Percentiles rank a stretch among this genome's conserved stretches.
Evolutionary conservation across 2,329 filamentous ascomycete species (phyloP).

Genomic region (Pseudogymnoascus sp.): DNA sequence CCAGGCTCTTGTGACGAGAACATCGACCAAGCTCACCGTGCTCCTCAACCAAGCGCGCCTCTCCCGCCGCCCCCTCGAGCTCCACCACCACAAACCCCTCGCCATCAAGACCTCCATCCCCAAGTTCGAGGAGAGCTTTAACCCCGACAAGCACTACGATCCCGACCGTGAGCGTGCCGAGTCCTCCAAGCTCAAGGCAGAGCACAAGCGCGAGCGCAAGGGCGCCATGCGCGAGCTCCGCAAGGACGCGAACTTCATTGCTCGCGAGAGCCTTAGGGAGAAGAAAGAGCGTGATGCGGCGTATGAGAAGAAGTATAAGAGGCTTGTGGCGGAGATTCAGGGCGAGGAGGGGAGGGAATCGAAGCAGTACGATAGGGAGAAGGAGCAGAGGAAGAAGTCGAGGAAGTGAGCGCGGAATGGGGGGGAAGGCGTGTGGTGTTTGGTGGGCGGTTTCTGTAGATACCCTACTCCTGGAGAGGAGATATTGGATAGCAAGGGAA

Average conservation of each 20-base stretch:
- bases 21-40: constrained; percentile 38
- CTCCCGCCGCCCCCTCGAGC: constrained; percentile 68
- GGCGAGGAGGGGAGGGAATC: constrained; percentile 80
- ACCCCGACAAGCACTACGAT: constrained; percentile 95
- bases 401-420: constrained; percentile 34
- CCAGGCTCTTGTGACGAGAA: constrained; percentile 21
- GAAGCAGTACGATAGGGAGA: constrained; percentile 87
- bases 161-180: constrained; percentile 86
- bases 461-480: constrained; percentile 2
- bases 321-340: constrained; percentile 89
- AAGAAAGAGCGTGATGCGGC: constrained; percentile 91
- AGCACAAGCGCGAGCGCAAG: constrained; percentile 94
- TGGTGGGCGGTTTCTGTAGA: constrained; percentile 4
- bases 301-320: constrained; percentile 95
- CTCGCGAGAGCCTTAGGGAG: constrained; percentile 77
- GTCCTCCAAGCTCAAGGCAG: constrained; percentile 72
- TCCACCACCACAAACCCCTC: constrained; percentile 83
- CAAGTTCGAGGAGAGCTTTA: constrained; percentile 94
- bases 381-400: constrained; percentile 62
- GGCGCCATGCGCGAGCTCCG: constrained; percentile 87
- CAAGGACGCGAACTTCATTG: constrained; percentile 92
- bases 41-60: constrained; percentile 56
- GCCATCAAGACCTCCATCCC: constrained; percentile 83
- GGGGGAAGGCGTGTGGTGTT: neutral
- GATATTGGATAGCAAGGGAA: constrained; percentile 2